phyloP scores from a whole-genome alignment of 345 rosid species.

The Eucalyptus erythrocorys region DNA sequence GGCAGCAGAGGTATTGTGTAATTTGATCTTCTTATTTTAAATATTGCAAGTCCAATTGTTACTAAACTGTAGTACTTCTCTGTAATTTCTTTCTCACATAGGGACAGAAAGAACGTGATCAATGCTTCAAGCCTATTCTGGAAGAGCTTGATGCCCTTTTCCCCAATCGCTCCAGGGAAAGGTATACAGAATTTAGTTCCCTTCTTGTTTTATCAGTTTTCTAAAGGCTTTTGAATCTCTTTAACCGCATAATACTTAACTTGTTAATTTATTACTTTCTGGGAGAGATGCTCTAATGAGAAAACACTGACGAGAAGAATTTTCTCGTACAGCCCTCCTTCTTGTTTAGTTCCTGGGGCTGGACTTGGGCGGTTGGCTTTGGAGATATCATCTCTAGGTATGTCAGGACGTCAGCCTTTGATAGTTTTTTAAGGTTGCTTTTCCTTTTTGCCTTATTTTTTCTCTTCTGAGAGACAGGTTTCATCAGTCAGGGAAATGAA shows the following conservation, averaged over 20 bases:
- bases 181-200: conserved; percentile 19
- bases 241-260: not conserved
- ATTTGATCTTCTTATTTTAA: not conserved
- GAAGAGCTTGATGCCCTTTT: conserved; percentile 78
- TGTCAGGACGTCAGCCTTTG: not conserved
- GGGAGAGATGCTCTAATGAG: not conserved
- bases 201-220: not conserved
- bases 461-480: conserved; percentile 46
- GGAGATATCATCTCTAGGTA: conserved; percentile 92
- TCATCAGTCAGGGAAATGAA: conserved; percentile 95
- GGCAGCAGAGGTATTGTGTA: conserved; percentile 78
- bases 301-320: not conserved
- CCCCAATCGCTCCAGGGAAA: conserved; percentile 54
- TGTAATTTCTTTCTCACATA: not conserved
- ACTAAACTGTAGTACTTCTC: not conserved
- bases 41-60: not conserved
- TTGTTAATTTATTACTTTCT: not conserved
- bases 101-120: conserved; percentile 85
- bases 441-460: not conserved
- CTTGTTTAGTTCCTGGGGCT: conserved; percentile 98
- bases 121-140: conserved; percentile 91
- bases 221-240: not conserved
- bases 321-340: conserved; percentile 51
- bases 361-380: conserved; percentile 97
- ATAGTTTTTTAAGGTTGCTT: not conserved